Percentiles rank a stretch among this genome's conserved stretches.
Evolutionary conservation across 306 rosid genomes (phyloP).

Genomic region (Sicyos baderoa): DNA sequence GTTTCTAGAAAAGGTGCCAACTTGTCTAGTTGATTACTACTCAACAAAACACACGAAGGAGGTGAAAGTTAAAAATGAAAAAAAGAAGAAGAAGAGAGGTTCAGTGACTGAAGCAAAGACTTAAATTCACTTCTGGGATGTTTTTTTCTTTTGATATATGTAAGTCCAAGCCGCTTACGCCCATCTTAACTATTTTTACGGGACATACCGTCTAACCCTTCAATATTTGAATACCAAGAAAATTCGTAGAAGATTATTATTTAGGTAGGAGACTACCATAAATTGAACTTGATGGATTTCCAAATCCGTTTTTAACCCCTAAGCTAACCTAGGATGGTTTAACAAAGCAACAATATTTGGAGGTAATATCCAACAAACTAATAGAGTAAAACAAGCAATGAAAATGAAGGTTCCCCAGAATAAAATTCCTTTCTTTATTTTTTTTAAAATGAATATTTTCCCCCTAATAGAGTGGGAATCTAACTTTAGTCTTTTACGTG

Average conservation of each 20-base stretch:
- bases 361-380: too few relatives aligned
- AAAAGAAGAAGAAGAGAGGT: too few relatives aligned
- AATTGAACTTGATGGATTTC: too few relatives aligned
- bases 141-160: too few relatives aligned
- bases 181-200: too few relatives aligned
- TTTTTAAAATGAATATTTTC: neutral
- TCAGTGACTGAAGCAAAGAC: neutral
- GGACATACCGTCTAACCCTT: neutral
- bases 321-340: too few relatives aligned
- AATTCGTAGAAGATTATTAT: too few relatives aligned
- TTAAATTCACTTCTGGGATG: neutral
- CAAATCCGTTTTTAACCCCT: too few relatives aligned
- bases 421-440: constrained; percentile 18
- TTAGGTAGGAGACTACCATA: too few relatives aligned
- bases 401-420: constrained; percentile 15
- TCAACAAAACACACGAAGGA: neutral
- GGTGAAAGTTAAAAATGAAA: neutral
- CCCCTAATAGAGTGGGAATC: constrained; percentile 20
- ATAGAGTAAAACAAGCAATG: neutral
- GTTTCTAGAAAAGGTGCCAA: constrained; percentile 14
- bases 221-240: neutral
- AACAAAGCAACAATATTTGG: too few relatives aligned
- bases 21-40: constrained; percentile 2
- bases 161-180: too few relatives aligned
- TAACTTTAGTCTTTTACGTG: constrained; percentile 10